phyloP scores from a whole-genome alignment of 202 grass and related monocot genomes.

The Saccharum hybrid region DNA sequence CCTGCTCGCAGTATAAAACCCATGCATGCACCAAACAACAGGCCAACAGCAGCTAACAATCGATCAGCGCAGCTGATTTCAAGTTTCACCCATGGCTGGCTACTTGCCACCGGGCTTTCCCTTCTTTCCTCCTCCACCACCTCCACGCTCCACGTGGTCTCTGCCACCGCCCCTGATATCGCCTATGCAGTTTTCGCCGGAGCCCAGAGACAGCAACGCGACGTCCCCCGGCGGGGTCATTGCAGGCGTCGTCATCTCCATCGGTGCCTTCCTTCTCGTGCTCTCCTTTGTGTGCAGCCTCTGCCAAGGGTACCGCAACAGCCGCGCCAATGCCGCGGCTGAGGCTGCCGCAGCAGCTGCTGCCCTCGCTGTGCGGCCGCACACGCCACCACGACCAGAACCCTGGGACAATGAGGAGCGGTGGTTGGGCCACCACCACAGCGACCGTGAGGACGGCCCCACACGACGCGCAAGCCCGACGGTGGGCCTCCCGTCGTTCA shows the following conservation, averaged over 20 bases:
- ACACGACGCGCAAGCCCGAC: neutral
- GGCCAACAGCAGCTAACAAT: neutral
- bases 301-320: constrained; percentile 26
- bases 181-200: too few species aligned
- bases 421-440: neutral
- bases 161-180: neutral
- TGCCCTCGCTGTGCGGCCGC: neutral
- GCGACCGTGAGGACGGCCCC: neutral
- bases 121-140: neutral
- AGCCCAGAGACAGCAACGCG: neutral
- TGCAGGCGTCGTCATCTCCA: neutral
- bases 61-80: neutral
- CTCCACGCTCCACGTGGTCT: neutral
- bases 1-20: neutral
- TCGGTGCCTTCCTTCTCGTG: constrained; percentile 9
- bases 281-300: constrained; percentile 25
- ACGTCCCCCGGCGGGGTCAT: neutral
- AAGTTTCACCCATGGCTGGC: neutral
- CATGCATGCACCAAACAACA: too few species aligned
- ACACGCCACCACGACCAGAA: neutral
- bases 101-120: neutral
- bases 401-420: neutral
- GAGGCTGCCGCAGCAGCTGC: neutral
- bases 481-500: constrained; percentile 38
- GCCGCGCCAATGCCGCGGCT: neutral